Conservation (phyloP, 2,329 filamentous ascomycete genomes). For the Lasiodiplodia hormozganensis region DNA sequence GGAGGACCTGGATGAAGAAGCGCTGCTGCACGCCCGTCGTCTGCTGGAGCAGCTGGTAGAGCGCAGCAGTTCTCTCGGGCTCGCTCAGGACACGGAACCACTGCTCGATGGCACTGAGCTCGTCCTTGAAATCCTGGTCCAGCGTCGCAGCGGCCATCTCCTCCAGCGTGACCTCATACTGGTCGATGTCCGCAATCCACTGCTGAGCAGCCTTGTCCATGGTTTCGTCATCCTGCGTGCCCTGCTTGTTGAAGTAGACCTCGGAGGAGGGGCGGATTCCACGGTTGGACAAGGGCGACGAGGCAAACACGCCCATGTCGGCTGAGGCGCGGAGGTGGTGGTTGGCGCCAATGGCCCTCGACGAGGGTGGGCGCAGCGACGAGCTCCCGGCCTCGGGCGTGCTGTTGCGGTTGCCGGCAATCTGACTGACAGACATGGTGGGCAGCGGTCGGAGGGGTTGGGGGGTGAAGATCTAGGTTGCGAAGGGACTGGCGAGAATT, state of each 20-base stretch:
- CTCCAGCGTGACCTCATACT: slow-evolving; percentile 97
- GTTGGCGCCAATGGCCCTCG: slow-evolving; percentile 76
- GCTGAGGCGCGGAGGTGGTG: slow-evolving; percentile 93
- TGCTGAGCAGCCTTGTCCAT: slow-evolving; percentile 95
- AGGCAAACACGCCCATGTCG: slow-evolving; percentile 84
- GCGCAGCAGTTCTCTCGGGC: slow-evolving; percentile 90
- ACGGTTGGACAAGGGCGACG: slow-evolving; percentile 73
- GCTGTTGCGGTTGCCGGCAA: slow-evolving; percentile 84
- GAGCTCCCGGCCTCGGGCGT: slow-evolving; percentile 89
- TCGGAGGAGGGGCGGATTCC: slow-evolving; percentile 92
- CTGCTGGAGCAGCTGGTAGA: slow-evolving; percentile 96
- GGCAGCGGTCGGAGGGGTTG: slow-evolving; percentile 15
- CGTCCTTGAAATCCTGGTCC: slow-evolving; percentile 99
- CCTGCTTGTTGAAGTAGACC: slow-evolving; percentile 83
- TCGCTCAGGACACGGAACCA: slow-evolving; percentile 99
- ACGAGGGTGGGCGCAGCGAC: slow-evolving; percentile 81
- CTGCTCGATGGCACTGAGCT: slow-evolving; percentile 97
- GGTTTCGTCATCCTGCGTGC: slow-evolving; percentile 73
- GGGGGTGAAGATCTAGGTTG: not conserved
- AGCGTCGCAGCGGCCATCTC: slow-evolving; percentile 99
- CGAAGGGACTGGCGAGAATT: slow-evolving; percentile 20
- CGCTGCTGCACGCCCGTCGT: slow-evolving; percentile 98
- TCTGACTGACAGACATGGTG: slow-evolving; percentile 56
- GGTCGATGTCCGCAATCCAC: slow-evolving; percentile 98
- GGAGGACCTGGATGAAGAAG: slow-evolving; percentile 98